phyloP scores from a whole-genome alignment of 1,139 yeast genomes.

The Yamadazyma spencermartinsiae region DNA sequence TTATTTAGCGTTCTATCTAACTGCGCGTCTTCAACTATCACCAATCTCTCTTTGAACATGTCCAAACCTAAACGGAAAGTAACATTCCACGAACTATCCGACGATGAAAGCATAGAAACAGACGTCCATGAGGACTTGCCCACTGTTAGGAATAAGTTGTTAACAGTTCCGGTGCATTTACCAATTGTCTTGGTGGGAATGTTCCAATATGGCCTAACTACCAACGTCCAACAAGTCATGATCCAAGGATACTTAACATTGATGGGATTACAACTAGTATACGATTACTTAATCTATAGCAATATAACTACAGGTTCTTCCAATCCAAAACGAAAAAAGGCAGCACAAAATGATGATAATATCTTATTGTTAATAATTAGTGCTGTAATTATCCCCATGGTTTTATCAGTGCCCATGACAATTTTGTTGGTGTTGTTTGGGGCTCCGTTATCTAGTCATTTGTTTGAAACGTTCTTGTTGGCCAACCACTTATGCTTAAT shows the following conservation, averaged over 20 bases:
- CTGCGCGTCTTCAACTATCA: background rate
- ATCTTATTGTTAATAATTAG: constrained; percentile 33
- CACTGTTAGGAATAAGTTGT: constrained; percentile 6
- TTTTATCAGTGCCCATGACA: constrained; percentile 55
- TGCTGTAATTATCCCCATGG: constrained; percentile 40
- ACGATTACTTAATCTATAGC: constrained; percentile 24
- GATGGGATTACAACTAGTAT: constrained; percentile 26
- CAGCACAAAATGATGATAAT: constrained; percentile 27
- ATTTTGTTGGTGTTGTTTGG: constrained; percentile 69
- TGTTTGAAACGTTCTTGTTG: constrained; percentile 61
- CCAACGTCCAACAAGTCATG: constrained; percentile 27
- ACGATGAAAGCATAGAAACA: constrained; percentile 11
- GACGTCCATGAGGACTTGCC: constrained; percentile 10
- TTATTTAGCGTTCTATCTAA: too few relatives aligned
- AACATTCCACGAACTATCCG: constrained; percentile 13
- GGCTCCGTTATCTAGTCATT: constrained; percentile 68
- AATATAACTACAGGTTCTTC: constrained; percentile 3
- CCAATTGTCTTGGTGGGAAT: constrained; percentile 38
- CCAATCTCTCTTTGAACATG: background rate
- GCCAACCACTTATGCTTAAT: constrained; percentile 67
- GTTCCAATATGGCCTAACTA: constrained; percentile 38
- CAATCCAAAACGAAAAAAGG: constrained; percentile 17
- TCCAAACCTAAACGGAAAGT: constrained; percentile 13
- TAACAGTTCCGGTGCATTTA: constrained; percentile 47
- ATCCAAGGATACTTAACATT: constrained; percentile 27